A percentile compares a stretch with the other conserved stretches of the same genome.
phyloP scores from a whole-genome alignment of 345 rosid species.

The Balakata baccata region DNA sequence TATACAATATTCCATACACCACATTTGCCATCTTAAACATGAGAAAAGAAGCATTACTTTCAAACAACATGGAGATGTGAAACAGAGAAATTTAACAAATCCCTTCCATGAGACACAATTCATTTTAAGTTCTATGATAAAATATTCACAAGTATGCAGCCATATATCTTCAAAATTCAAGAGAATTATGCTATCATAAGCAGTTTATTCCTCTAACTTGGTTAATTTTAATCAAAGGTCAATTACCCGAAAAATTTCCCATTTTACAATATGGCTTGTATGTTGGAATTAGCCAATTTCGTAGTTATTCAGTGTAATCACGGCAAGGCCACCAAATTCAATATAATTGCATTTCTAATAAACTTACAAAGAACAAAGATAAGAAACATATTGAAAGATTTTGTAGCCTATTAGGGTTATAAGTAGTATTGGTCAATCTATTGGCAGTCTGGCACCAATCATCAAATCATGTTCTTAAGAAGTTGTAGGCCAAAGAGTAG shows the following conservation, averaged over 20 bases:
- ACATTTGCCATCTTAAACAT: slow-evolving; percentile 70
- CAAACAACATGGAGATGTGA: not conserved
- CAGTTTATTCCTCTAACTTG: too few relatives aligned
- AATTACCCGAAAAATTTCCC: not conserved
- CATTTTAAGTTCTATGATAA: not conserved
- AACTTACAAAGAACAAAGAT: not conserved
- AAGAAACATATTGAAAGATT: not conserved
- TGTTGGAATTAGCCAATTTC: not conserved
- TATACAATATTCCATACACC: slow-evolving; percentile 50
- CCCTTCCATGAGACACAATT: not conserved
- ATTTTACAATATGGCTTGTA: not conserved
- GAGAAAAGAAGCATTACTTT: slow-evolving; percentile 27
- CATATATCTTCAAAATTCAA: not conserved
- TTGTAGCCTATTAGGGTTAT: not conserved
- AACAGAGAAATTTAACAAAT: slow-evolving; percentile 1
- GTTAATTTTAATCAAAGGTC: not conserved
- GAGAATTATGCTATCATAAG: not conserved
- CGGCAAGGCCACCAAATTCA: not conserved
- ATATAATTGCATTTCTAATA: not conserved
- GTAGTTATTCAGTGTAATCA: not conserved
- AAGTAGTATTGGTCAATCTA: not conserved
- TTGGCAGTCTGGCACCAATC: not conserved
- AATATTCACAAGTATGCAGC: not conserved
- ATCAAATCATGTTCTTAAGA: not conserved
- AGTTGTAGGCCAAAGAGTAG: not conserved